These are phyloP conservation scores for Claviceps humidiphila DNA, from an alignment of 2,329 filamentous ascomycete species.

Conservation along the genomic window DNA sequence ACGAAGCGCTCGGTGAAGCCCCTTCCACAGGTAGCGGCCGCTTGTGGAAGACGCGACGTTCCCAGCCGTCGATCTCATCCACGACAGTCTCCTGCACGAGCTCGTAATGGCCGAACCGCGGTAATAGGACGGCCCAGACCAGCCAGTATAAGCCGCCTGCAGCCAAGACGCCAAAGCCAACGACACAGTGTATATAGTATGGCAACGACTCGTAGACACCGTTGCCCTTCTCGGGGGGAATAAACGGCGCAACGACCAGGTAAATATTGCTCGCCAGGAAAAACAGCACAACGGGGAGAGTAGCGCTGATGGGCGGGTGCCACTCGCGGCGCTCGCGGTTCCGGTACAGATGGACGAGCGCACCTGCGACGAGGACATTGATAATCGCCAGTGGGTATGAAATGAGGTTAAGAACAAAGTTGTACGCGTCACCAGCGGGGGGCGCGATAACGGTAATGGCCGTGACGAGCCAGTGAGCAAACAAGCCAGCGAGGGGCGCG, in stretches of 20 bases:
- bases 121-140: conserved; percentile 39
- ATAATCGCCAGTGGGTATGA: conserved; percentile 49
- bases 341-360: conserved; percentile 39
- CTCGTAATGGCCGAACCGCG: conserved; percentile 39
- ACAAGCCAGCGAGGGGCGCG: conserved; percentile 46
- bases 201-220: conserved; percentile 40
- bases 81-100: conserved; percentile 41
- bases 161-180: conserved; percentile 39
- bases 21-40: conserved; percentile 18
- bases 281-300: conserved; percentile 40
- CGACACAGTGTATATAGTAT: conserved; percentile 45
- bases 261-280: conserved; percentile 50
- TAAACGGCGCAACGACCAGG: conserved; percentile 45
- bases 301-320: conserved; percentile 41
- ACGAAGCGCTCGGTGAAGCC: background rate
- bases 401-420: conserved; percentile 50
- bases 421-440: conserved; percentile 54
- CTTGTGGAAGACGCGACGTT: conserved; percentile 38
- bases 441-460: conserved; percentile 54
- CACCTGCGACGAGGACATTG: conserved; percentile 40
- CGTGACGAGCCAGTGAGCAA: conserved; percentile 50
- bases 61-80: conserved; percentile 50
- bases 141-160: conserved; percentile 43
- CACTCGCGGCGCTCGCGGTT: conserved; percentile 34
- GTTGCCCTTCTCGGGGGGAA: conserved; percentile 36